Evolutionary conservation across 805 yeast genomes (phyloP), one percentile per base, ranked within the genome.

Genomic region (Metschnikowia kunwiensis): DNA sequence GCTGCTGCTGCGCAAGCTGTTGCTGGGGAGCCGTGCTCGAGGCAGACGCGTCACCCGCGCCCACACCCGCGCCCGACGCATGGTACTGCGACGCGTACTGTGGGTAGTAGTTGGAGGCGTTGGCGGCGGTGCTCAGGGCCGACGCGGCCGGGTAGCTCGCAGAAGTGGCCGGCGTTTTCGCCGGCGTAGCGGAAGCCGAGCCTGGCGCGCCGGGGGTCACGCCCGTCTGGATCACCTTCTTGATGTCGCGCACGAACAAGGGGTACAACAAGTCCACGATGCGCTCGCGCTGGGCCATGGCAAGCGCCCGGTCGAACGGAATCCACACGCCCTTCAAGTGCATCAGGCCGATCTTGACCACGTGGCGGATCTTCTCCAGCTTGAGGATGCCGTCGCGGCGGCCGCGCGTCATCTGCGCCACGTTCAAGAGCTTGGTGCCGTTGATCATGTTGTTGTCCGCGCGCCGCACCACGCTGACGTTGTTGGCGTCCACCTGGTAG

Each of bases 251-350:
- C 24, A 83, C 88, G 38, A 56, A 56, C 41, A 56, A 47, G 7
- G 61, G 61, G 35, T 56, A 56, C 50, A 56, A 51, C 49, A 55
- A 45, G 43, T 56, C 61, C 22, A 56, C 61, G 19, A 56, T 82
- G 26, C 86, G 83, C 56, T 85, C 93, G 44, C 81, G 69, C 58
- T 82, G 82, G 12, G 95, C 94, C 77, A 84, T 80, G 22, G 82
- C 82, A 30, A 79, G 65, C 1, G 94, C 95, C 33, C 93, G 68
- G 44, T 84, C 91, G 54, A 82, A 83, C 1, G 95, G 94, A 41
- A 85, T 83, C 95, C 95, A 85, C 30, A 85, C 94, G 24, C 95
- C 95, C 63, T 85, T 85, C 50, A 85, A 66, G 58, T 85, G 89
- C 89, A 85, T 84, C 10, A 88, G 80, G 4, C 95, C 95, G 43